Base-by-base conservation (phyloP, 345 rosid genomes). In the Gossypium rotundifolium region DNA sequence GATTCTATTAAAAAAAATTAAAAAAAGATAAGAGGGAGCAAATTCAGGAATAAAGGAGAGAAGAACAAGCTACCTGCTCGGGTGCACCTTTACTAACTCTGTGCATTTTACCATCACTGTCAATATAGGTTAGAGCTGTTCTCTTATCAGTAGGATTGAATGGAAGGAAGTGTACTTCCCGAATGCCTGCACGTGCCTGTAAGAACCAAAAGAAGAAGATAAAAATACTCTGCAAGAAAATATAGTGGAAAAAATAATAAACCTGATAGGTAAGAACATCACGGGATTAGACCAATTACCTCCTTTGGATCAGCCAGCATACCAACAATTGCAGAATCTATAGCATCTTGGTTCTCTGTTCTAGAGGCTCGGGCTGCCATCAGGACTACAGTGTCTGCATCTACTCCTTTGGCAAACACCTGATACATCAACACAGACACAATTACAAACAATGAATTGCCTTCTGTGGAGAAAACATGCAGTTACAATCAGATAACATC, bases 11-110 rank as follows among this genome's bases (percentile, higher is more conserved):
- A 11, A 54, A 59, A 18, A 44, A 22, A 65, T 11, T 27, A 12
- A 2, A 54, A 59, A 18, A 44, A 22, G 61, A 20, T 29, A 66
- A 33, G 40, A 33, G 40, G 40, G 40, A 33, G 7, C 1, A 46
- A 5, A 2, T 23, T 23, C 33, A 14, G 33, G 42, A 44, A 48
- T 23, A 67, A 23, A 52, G 44, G 6, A 62, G n/a, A 22, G 4
- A 48, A 68, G 25, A 48, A 52, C 48, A 74, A 42, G 49, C 75
- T 83, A 93, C 99, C 96, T 95, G 99, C 83, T 95, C 99, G 0
- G 99, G 99, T 66, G 99, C 99, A 72, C 99, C 99, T 87, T 94
- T 94, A 85, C 98, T 94, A 74, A 94, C 98, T 84, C 98, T 88
- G 69, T 89, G 98, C 99, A 91, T 91, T 89, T 84, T 93, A 77